These are phyloP conservation scores for Maudiozyma barnettii DNA, from an alignment of 805 yeast species.

Conservation along the genomic window DNA sequence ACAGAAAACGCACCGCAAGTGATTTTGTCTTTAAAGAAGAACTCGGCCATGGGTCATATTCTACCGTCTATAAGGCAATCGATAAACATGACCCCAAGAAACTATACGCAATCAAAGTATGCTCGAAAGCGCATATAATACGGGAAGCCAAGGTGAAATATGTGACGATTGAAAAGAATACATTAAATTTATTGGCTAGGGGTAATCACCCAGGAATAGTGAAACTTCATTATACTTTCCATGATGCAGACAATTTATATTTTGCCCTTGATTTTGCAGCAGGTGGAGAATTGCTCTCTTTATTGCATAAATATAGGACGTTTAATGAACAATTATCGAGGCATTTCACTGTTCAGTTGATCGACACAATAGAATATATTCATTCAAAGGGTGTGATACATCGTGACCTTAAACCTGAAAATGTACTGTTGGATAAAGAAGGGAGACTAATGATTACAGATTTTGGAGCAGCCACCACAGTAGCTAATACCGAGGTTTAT, in stretches of 20 bases:
- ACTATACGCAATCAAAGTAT: constrained; percentile 82
- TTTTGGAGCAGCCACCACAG: constrained; percentile 86
- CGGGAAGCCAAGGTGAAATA: constrained; percentile 91
- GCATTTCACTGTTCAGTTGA: constrained; percentile 75
- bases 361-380: constrained; percentile 86
- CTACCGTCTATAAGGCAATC: constrained; percentile 82
- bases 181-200: constrained; percentile 57
- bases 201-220: constrained; percentile 95
- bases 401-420: constrained; percentile 92
- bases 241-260: constrained; percentile 77
- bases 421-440: constrained; percentile 72
- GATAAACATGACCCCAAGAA: constrained; percentile 43
- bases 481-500: constrained; percentile 3
- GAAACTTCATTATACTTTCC: constrained; percentile 86
- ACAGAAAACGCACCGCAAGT: constrained; percentile 26
- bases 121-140: constrained; percentile 87
- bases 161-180: constrained; percentile 89
- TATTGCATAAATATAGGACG: constrained; percentile 70
- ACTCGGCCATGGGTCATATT: constrained; percentile 91
- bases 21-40: constrained; percentile 29
- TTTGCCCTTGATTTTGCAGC: constrained; percentile 92
- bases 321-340: constrained; percentile 64
- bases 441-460: constrained; percentile 89
- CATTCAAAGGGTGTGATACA: constrained; percentile 87
- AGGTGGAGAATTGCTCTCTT: constrained; percentile 82